Percentiles rank a stretch among this genome's conserved stretches.
These are phyloP conservation scores for Pleurotus salmoneostramineus DNA, from an alignment of 768 basidiomycete species.

Conservation along the genomic window DNA sequence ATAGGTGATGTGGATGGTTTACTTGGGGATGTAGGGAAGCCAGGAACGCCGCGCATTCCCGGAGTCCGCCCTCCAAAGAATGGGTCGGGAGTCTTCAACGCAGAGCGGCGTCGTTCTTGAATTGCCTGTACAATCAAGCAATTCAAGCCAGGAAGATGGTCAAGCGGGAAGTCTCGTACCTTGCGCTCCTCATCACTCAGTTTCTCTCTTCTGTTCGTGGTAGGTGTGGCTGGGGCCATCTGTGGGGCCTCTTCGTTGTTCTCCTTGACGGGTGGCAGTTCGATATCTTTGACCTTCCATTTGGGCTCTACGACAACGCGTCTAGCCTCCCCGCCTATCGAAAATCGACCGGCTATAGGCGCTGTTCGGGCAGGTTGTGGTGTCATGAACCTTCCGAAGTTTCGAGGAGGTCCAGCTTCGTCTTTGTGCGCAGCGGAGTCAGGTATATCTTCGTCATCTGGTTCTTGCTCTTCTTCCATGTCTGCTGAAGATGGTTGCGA, in stretches of 20 bases:
- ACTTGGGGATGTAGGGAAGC: slow-evolving; percentile 34
- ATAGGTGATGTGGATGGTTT: slow-evolving; percentile 12
- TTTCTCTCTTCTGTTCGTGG: slow-evolving; percentile 10
- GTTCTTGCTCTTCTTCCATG: slow-evolving; percentile 10
- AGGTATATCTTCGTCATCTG: slow-evolving; percentile 11
- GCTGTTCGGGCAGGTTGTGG: slow-evolving; percentile 35
- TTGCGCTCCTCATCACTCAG: slow-evolving; percentile 45
- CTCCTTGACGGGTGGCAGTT: slow-evolving; percentile 28
- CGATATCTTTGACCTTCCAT: slow-evolving; percentile 56
- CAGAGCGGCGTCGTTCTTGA: slow-evolving; percentile 58
- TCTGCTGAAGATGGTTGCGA: too few species aligned
- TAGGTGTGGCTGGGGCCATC: slow-evolving; percentile 9
- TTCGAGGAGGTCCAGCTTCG: slow-evolving; percentile 21
- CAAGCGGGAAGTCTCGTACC: slow-evolving; percentile 19
- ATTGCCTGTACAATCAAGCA: slow-evolving; percentile 42
- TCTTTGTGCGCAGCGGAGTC: slow-evolving; percentile 21
- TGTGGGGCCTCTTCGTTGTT: background rate
- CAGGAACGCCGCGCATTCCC: slow-evolving; percentile 36
- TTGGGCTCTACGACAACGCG: slow-evolving; percentile 45
- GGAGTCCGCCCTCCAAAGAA: slow-evolving; percentile 13
- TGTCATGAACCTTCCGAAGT: slow-evolving; percentile 50
- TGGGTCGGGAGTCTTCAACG: slow-evolving; percentile 39
- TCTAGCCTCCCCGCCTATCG: slow-evolving; percentile 41
- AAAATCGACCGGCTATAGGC: slow-evolving; percentile 25
- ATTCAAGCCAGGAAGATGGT: background rate